A percentile compares a stretch with the other conserved stretches of the same genome.
phyloP scores from a whole-genome alignment of 768 basidiomycete species.

The Tulasnella sp. region DNA sequence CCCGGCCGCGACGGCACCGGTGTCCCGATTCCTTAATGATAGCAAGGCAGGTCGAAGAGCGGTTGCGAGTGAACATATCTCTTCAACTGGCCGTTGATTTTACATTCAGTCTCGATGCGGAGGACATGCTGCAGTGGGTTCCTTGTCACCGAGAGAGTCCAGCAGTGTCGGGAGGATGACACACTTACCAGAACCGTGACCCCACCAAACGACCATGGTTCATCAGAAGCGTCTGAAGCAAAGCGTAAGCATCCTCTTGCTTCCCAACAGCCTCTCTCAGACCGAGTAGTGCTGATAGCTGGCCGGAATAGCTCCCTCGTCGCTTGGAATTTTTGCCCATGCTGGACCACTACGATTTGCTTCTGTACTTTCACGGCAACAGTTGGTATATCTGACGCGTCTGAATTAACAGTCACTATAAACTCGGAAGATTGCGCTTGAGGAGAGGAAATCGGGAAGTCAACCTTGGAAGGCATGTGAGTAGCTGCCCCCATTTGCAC shows the following conservation, averaged over 20 bases:
- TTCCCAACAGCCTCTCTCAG: not conserved
- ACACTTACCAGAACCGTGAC: not conserved
- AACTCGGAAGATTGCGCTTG: not conserved
- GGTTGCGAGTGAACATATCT: not conserved
- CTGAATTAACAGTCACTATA: not conserved
- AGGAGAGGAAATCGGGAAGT: not conserved
- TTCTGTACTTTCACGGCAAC: not conserved
- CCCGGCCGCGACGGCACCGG: not conserved
- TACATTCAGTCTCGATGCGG: not conserved
- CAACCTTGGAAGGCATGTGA: not conserved
- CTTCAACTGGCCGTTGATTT: not conserved
- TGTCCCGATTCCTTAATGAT: not conserved
- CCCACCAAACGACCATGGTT: not conserved
- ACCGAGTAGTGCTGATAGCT: not conserved
- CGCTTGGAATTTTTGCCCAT: constrained; percentile 5
- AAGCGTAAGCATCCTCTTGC: not conserved
- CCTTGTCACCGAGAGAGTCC: not conserved
- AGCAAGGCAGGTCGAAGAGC: not conserved
- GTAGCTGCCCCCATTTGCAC: not conserved
- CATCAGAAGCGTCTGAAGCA: not conserved
- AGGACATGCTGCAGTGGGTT: not conserved
- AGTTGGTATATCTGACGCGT: not conserved
- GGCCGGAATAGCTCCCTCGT: not conserved
- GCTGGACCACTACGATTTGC: not conserved
- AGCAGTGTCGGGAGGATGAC: not conserved